A percentile compares a stretch with the other conserved stretches of the same genome.
Conservation (phyloP, 805 yeast species). For the Starmerella geochares region DNA sequence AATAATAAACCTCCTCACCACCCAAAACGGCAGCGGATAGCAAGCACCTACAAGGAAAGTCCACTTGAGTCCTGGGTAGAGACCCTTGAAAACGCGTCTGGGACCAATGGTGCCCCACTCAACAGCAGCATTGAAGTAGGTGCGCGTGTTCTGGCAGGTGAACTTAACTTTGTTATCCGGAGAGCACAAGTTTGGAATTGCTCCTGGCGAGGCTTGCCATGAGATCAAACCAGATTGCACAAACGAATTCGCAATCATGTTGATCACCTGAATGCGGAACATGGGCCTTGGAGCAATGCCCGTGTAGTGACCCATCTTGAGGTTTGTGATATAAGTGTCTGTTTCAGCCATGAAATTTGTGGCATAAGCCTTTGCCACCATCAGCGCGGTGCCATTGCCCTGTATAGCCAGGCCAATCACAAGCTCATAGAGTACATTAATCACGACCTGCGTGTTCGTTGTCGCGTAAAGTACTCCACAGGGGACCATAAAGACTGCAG, state of each 20-base stretch:
- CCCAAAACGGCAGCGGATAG: constrained; percentile 23
- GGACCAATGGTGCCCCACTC: constrained; percentile 41
- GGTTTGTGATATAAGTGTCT: constrained; percentile 46
- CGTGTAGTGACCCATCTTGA: constrained; percentile 47
- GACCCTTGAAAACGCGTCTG: constrained; percentile 35
- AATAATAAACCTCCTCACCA: constrained; percentile 22
- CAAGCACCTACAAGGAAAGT: constrained; percentile 49
- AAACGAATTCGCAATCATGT: constrained; percentile 26
- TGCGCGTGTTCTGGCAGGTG: constrained; percentile 33
- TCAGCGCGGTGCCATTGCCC: constrained; percentile 45
- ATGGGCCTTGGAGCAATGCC: constrained; percentile 51
- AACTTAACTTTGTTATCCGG: constrained; percentile 28
- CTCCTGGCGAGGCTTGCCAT: constrained; percentile 31
- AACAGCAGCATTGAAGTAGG: constrained; percentile 42
- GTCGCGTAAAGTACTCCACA: constrained; percentile 40
- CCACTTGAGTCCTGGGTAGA: constrained; percentile 54
- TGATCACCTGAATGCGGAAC: constrained; percentile 40
- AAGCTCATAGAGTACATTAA: constrained; percentile 42
- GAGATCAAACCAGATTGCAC: constrained; percentile 29
- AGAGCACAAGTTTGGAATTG: constrained; percentile 29
- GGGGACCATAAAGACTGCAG: constrained; percentile 43
- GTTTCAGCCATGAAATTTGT: constrained; percentile 57
- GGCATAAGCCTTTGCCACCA: constrained; percentile 44
- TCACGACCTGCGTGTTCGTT: constrained; percentile 41
- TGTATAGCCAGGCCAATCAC: constrained; percentile 49